Percentiles rank a stretch among this genome's conserved stretches.
These are phyloP conservation scores for Heliophila coronopifolia DNA, from an alignment of 441 rosid species.

Conservation along the genomic window DNA sequence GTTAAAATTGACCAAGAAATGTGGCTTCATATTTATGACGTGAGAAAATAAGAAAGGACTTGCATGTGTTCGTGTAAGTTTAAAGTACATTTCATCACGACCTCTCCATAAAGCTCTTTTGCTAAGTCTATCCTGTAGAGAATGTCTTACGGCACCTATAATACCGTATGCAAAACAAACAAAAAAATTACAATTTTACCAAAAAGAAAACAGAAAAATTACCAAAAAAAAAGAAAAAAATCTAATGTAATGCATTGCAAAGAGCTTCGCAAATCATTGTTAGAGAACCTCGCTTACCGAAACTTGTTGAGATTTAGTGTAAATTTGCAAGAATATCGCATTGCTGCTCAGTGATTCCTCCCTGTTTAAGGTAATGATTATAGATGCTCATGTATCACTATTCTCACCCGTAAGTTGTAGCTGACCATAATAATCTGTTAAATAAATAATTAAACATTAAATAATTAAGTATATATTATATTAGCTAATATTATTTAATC, in stretches of 20 bases:
- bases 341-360: slow-evolving; percentile 61
- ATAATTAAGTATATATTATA: too few relatives aligned
- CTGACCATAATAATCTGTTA: slow-evolving; percentile 32
- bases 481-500: too few relatives aligned
- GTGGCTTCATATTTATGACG: neutral
- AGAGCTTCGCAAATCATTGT: neutral
- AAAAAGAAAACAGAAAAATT: too few relatives aligned
- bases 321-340: slow-evolving; percentile 62
- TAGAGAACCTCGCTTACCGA: slow-evolving; percentile 55
- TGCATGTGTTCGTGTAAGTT: slow-evolving; percentile 68
- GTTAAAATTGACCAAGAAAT: slow-evolving; percentile 9
- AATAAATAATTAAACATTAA: too few relatives aligned
- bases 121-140: slow-evolving; percentile 70
- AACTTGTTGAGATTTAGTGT: slow-evolving; percentile 58
- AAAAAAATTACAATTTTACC: slow-evolving; percentile 14
- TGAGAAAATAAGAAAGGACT: slow-evolving; percentile 1
- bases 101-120: slow-evolving; percentile 56
- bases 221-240: too few relatives aligned
- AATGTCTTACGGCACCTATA: slow-evolving; percentile 67
- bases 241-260: slow-evolving; percentile 5
- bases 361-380: slow-evolving; percentile 48
- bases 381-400: slow-evolving; percentile 75
- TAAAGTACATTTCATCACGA: slow-evolving; percentile 59
- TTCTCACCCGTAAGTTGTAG: slow-evolving; percentile 80
- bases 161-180: slow-evolving; percentile 13